phyloP scores from a whole-genome alignment of 176 grass and related monocot genomes.

The Oropetium thomaeum region DNA sequence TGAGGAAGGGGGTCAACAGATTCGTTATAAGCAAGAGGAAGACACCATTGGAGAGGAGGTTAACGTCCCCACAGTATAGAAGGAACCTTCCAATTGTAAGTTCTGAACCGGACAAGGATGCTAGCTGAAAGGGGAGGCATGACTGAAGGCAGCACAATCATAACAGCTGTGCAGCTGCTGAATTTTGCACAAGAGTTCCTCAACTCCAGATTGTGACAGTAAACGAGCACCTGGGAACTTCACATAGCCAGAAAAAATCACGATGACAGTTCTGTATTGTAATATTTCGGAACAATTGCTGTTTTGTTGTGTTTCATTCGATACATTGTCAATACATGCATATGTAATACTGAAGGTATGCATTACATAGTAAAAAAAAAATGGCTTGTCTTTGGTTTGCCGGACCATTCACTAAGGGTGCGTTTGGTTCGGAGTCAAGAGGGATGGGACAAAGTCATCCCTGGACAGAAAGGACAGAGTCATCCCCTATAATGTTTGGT shows the following conservation, averaged over 20 bases:
- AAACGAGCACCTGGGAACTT: neutral
- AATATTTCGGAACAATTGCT: neutral
- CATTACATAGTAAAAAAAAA: neutral
- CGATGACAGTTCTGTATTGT: neutral
- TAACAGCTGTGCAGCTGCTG: neutral
- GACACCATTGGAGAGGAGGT: conserved; percentile 83
- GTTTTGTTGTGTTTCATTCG: neutral
- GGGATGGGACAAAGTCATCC: too few species aligned
- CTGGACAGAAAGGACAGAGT: too few species aligned
- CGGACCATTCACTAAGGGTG: neutral
- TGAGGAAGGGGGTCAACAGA: conserved; percentile 96
- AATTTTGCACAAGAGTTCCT: neutral
- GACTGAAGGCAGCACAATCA: neutral
- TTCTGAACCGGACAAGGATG: conserved; percentile 63
- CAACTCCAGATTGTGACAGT: conserved; percentile 1
- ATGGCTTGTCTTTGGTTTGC: neutral
- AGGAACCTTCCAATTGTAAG: conserved; percentile 69
- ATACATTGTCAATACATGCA: conserved; percentile 4
- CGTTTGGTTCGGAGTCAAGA: too few species aligned
- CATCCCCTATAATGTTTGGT: too few species aligned
- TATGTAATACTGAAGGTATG: neutral
- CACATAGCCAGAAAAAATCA: neutral
- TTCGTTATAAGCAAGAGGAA: conserved; percentile 97
- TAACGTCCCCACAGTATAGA: conserved; percentile 75
- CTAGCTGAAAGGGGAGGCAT: conserved; percentile 30